Evolutionary conservation across 805 yeast genomes (phyloP).

Genomic region (Yarrowia keelungensis): DNA sequence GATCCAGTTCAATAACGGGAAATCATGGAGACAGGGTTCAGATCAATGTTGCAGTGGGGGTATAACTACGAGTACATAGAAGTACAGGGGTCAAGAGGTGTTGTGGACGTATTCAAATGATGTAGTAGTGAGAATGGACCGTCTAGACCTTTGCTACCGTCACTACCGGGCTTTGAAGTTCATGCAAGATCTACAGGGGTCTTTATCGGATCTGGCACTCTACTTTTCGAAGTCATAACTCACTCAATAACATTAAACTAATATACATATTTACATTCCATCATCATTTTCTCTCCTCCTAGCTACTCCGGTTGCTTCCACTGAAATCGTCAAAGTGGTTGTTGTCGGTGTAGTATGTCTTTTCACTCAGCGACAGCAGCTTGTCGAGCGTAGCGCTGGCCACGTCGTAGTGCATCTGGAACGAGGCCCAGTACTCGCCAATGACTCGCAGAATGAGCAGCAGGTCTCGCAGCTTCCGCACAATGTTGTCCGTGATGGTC

Average conservation of each 20-base stretch:
- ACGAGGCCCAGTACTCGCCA: constrained; percentile 39
- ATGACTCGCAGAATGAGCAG: constrained; percentile 34
- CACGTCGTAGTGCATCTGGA: constrained; percentile 38
- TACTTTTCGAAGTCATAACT: neutral
- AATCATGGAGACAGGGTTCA: too few species aligned
- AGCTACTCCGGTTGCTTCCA: constrained; percentile 26
- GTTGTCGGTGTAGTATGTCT: constrained; percentile 31
- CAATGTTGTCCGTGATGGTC: constrained; percentile 35
- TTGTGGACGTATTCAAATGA: too few species aligned
- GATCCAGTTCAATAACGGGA: too few species aligned
- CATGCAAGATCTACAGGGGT: too few species aligned
- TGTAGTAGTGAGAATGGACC: too few species aligned
- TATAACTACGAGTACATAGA: too few species aligned
- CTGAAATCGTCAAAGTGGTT: constrained; percentile 23
- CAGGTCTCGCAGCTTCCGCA: constrained; percentile 35
- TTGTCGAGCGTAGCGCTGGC: constrained; percentile 36
- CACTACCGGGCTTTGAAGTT: too few species aligned
- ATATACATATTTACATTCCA: constrained; percentile 22
- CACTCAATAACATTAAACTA: constrained; percentile 31
- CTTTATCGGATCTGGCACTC: neutral
- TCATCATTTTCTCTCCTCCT: neutral
- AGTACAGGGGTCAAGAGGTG: too few species aligned
- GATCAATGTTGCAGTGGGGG: too few species aligned
- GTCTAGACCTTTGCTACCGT: too few species aligned
- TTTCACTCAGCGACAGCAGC: constrained; percentile 25